Percentiles rank a stretch among this genome's conserved stretches.
These are phyloP conservation scores for Puccinellia tenuiflora DNA, from an alignment of 176 grass and related monocot genomes.

Conservation along the genomic window DNA sequence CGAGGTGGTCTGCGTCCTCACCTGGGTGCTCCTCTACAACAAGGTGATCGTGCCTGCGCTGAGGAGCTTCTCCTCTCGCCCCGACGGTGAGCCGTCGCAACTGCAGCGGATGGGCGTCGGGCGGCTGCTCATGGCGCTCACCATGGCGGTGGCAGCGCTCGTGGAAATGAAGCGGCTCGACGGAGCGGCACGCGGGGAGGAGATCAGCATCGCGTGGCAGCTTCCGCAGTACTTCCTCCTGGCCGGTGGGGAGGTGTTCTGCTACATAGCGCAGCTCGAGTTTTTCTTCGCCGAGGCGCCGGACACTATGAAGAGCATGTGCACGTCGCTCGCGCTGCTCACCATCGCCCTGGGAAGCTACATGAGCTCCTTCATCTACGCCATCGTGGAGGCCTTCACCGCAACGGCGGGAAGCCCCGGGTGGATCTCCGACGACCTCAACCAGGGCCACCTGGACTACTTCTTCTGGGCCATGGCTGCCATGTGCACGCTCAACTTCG, in stretches of 20 bases:
- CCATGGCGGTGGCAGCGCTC: conserved; percentile 47
- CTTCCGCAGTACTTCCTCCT: conserved; percentile 61
- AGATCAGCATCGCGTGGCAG: conserved; percentile 63
- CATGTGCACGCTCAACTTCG: conserved; percentile 58
- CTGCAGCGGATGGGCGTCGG: conserved; percentile 74
- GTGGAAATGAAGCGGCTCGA: conserved; percentile 54
- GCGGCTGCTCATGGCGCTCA: conserved; percentile 41
- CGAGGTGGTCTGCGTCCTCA: conserved; percentile 51
- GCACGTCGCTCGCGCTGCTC: conserved; percentile 67
- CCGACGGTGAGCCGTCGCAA: conserved; percentile 35
- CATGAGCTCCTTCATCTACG: conserved; percentile 68
- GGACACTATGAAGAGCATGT: conserved; percentile 83
- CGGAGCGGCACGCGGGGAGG: conserved; percentile 11
- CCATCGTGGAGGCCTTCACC: conserved; percentile 41
- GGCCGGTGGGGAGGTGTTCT: conserved; percentile 59
- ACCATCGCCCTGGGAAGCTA: conserved; percentile 68
- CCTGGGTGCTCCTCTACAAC: conserved; percentile 60
- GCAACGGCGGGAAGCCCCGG: conserved; percentile 28
- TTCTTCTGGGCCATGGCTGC: conserved; percentile 59
- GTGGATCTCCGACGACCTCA: conserved; percentile 81
- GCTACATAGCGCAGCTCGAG: conserved; percentile 64
- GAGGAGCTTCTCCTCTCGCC: not conserved
- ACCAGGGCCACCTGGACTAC: conserved; percentile 76
- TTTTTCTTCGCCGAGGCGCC: conserved; percentile 85
- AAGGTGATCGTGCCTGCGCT: conserved; percentile 44